A percentile compares a stretch with the other conserved stretches of the same genome.
phyloP scores from a whole-genome alignment of 2,329 filamentous ascomycete genomes.

The Fulvia fulva region DNA sequence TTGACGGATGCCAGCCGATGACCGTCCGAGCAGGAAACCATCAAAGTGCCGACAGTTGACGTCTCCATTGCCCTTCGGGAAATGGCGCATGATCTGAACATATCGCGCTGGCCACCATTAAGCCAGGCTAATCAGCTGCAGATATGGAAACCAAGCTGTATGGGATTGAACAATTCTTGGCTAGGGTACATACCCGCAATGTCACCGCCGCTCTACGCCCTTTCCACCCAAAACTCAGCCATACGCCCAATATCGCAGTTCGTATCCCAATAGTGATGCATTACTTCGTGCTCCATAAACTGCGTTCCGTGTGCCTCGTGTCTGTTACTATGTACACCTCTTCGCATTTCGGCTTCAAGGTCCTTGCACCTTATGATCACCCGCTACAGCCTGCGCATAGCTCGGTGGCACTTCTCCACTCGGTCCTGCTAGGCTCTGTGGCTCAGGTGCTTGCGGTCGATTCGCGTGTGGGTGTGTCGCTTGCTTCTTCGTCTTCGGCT shows the following conservation, averaged over 20 bases:
- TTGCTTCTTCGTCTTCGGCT: conserved; percentile 34
- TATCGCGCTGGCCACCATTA: too few species aligned
- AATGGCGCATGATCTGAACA: too few species aligned
- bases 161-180: neutral
- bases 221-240: neutral
- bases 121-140: neutral
- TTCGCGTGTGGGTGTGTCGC: neutral
- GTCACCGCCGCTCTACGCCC: neutral
- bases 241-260: neutral
- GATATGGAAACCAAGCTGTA: neutral
- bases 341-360: conserved; percentile 20
- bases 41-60: neutral
- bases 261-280: neutral
- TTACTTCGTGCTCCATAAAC: neutral
- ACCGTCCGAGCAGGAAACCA: neutral
- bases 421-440: conserved; percentile 41
- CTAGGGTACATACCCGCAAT: conserved; percentile 2
- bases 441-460: neutral
- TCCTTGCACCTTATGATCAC: conserved; percentile 81
- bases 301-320: neutral
- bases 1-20: neutral
- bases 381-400: conserved; percentile 73
- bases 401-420: conserved; percentile 62
- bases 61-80: too few species aligned
- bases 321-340: neutral